Base-by-base conservation (phyloP, 768 basidiomycete species). In the Pilatotrama ljubarskyi region DNA sequence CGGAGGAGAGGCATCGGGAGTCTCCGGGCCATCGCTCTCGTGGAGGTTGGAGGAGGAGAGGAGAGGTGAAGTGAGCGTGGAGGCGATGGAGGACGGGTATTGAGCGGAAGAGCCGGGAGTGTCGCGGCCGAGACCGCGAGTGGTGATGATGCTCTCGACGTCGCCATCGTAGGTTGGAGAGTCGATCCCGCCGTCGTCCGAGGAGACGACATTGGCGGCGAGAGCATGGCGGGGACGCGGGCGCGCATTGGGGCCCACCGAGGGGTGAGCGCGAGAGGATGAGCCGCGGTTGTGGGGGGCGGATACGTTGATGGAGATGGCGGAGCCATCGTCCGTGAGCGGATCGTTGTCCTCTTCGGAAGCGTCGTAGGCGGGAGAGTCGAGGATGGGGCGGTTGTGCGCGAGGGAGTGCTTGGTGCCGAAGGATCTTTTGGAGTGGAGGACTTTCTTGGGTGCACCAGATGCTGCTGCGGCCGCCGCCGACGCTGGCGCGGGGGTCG, bases 141-240 rank as follows among this genome's bases (percentile, higher is more conserved):
- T 84, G 8, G 86, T 88, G 1, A 86, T 85, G 66, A 84, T 87
- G 44, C 85, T 88, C 71, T 94, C 93, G 56, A 95, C 80, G 73
- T 95, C 93, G 56, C 93, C 93, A 68, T 95, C 93, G 72, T 95
- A 93, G 0, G 91, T 93, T 8, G 91, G 92, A 0, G 89, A 91
- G 70, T 93, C 92, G 9, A 88, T 81, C 54, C 90, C 87, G 42
- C 86, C 87, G 66, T 91, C 87, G 41, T 85, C 87, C 65, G 90
- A 88, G 18, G 84, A 86, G 58, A 87, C 72, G 60, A 66, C 48
- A 46, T 63, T 41, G 40, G 65, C 58, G 44, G 70, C 65, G 60
- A 63, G 59, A 17, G 62, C 40, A 26, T 68, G 66, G 35, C 69
- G 64, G 37, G 52, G 61, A 24, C 55, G 63, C 11, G 59, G 37